Conservation (phyloP, 78 protist species). For the Reticulomyxa filosa region DNA sequence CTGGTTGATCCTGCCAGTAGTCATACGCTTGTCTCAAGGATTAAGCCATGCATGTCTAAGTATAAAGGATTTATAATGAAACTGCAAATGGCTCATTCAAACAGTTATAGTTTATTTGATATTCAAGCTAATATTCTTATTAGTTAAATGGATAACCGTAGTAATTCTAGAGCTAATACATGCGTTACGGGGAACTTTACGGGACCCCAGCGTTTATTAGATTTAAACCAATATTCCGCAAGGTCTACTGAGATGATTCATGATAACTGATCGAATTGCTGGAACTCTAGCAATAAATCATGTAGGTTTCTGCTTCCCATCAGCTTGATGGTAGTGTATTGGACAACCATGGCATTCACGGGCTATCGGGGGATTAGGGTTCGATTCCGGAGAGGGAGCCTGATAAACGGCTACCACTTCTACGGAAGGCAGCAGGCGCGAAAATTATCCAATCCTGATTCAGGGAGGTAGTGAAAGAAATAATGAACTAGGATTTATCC, state of each 20-base stretch:
- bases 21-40: slow-evolving; percentile 68
- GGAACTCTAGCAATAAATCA: slow-evolving; percentile 40
- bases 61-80: slow-evolving; percentile 37
- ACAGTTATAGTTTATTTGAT: slow-evolving; percentile 52
- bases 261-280: slow-evolving; percentile 50
- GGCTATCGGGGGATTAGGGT: slow-evolving; percentile 21
- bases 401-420: slow-evolving; percentile 43
- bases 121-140: too few relatives aligned
- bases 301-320: slow-evolving; percentile 68
- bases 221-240: too few relatives aligned
- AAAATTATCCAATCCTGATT: slow-evolving; percentile 51
- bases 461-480: slow-evolving; percentile 58
- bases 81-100: slow-evolving; percentile 62
- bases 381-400: slow-evolving; percentile 29
- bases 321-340: slow-evolving; percentile 70
- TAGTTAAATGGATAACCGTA: slow-evolving; percentile 50
- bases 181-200: slow-evolving; percentile 24
- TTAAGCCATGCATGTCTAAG: slow-evolving; percentile 71
- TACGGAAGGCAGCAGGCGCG: slow-evolving; percentile 78
- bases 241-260: slow-evolving; percentile 26
- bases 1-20: slow-evolving; percentile 80
- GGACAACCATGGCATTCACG: slow-evolving; percentile 68
- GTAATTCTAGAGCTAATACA: slow-evolving; percentile 68
- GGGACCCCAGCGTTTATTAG: slow-evolving; percentile 37
- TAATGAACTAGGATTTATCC: slow-evolving; percentile 16